Evolutionary conservation across 176 grass and related monocot genomes (phyloP), one percentile per base, ranked within the genome.

Genomic region (Eleusine indica): DNA sequence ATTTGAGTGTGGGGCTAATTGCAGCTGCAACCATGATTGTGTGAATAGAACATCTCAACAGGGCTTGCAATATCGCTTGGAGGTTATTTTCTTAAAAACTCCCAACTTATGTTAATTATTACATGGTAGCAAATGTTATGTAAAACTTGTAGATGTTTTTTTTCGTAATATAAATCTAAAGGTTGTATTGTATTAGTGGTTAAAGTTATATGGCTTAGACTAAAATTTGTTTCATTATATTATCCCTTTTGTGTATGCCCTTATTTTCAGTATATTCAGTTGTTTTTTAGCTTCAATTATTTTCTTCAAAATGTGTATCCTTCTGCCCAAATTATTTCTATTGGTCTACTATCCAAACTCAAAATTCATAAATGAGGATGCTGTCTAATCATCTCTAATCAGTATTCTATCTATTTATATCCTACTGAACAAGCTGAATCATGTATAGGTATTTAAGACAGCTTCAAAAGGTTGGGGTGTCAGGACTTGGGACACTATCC

Each of bases 41-140:
- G 90, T 95, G 39, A 98, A 98, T 38, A 87, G 91, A 85, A 93
- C 89, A 74, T 98, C 96, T 41, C 93, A 98, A 64, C 89, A 98
- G 62, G 96, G 91, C 17, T 38, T 98, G 43, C 89, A 86, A 37
- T 88, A 95, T 83, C 96, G 89, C 18, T 57, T 98, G 35, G 96
- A 98, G 96, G 95, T 98, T 91, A 44, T 79, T 83, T 79, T 12
- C 21, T 17, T 58, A 51, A 48, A 40, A 25, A 73, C 48, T 2
- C 15, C 47, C 15, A 22, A 32, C 62, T 68, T 39, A 68, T 39
- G 13, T 37, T 63, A 66, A 35, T 35, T 44, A 18, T 68, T 18
- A 39, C 10, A 9, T 68, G 35, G 1, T 67, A 40, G 35, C 13
- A 19, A 40, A 3, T 19, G 4, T 19, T 40, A 39, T 40, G 19